phyloP scores from a whole-genome alignment of 2,329 filamentous ascomycete genomes.

The Botrytis hyacinthi region DNA sequence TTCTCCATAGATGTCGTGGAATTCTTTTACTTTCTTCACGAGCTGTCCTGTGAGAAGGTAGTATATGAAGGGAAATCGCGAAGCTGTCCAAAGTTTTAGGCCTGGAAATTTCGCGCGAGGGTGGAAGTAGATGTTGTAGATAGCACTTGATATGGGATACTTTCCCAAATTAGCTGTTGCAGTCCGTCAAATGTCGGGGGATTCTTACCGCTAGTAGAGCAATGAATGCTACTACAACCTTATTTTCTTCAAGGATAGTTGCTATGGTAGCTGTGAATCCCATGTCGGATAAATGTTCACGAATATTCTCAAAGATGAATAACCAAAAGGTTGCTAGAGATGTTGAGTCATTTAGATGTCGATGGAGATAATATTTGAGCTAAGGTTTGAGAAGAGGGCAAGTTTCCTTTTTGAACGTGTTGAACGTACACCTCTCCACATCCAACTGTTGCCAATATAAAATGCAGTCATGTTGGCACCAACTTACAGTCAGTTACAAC shows the following conservation, averaged over 20 bases:
- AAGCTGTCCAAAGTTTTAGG: neutral
- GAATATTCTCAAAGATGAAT: neutral
- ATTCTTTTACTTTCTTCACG: neutral
- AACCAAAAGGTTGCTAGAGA: neutral
- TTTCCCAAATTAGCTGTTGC: neutral
- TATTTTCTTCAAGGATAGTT: neutral
- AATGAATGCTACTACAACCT: neutral
- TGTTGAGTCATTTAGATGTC: neutral
- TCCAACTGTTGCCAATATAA: neutral
- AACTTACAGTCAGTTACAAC: neutral
- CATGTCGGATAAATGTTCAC: neutral
- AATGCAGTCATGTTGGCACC: neutral
- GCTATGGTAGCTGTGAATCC: neutral
- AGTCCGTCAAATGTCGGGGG: neutral
- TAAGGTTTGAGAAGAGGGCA: neutral
- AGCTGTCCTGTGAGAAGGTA: constrained; percentile 7
- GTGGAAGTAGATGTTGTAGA: neutral
- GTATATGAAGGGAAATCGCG: neutral
- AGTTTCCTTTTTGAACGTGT: neutral
- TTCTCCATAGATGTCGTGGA: neutral
- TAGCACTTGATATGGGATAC: neutral
- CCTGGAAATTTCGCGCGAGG: neutral
- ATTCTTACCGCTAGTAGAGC: neutral
- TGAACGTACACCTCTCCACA: neutral
- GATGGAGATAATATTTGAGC: neutral